Conservation (phyloP, 352 stramenopile species). For the Globisporangium spiculum region DNA sequence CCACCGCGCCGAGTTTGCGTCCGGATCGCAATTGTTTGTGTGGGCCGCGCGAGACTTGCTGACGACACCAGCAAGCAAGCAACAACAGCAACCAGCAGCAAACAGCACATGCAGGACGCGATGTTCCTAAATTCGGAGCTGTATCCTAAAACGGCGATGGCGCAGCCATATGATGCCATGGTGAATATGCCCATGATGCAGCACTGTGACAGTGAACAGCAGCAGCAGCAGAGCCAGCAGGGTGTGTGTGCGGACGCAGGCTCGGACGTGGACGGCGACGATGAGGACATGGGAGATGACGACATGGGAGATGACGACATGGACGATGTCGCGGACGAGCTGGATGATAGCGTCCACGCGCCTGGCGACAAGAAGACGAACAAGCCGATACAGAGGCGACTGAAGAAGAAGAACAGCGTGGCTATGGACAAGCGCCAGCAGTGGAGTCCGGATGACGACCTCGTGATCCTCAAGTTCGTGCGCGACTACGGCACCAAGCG, state of each 20-base stretch:
- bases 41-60: neutral
- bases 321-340: conserved; percentile 13
- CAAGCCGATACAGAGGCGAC: neutral
- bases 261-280: neutral
- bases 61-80: neutral
- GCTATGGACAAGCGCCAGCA: conserved; percentile 43
- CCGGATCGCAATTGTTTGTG: neutral
- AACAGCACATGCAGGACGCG: neutral
- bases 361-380: neutral
- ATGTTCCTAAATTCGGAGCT: neutral
- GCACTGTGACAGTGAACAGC: neutral
- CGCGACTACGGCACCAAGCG: conserved; percentile 68
- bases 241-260: neutral
- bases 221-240: neutral
- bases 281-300: neutral
- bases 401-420: neutral
- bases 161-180: neutral
- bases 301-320: conserved; percentile 9
- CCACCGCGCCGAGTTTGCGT: neutral
- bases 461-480: conserved; percentile 72
- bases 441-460: conserved; percentile 65
- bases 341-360: conserved; percentile 7
- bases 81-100: neutral
- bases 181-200: neutral
- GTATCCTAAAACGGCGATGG: neutral